Evolutionary conservation across 1,284 basidiomycete genomes (phyloP), one percentile per base, ranked within the genome.

Genomic region (Boletus austroedulis): DNA sequence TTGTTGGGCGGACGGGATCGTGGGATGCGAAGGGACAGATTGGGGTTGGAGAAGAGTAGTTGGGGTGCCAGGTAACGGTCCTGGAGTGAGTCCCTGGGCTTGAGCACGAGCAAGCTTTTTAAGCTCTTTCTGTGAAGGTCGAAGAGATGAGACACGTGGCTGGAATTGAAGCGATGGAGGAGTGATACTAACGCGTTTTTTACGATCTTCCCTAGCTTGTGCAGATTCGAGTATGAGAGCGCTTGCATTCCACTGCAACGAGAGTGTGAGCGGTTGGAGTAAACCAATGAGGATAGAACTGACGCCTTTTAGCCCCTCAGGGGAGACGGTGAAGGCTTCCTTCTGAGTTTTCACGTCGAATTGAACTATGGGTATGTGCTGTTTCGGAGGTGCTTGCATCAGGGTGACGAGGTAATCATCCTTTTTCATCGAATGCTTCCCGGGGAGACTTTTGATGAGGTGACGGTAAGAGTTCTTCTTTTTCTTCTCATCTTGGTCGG

Each of bases 381-480:
- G 86, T 70, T 91, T 91, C 57, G 86, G 85, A 5, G 89, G 87
- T 24, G 80, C 77, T 64, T 82, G 78, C 74, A 90, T 87, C 62
- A 83, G 81, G 3, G 74, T 83, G 44, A 78, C 80, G 52, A 91
- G 73, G 70, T 84, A 89, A 60, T 88, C 85, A 64, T 91, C 89
- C 71, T 88, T 91, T 77, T 89, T 90, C 78, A 82, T 80, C n/a
- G 89, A 89, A 65, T 91, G 89, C 73, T 89, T 90, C 56, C 89
- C 89, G 65, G 89, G 88, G 44, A 89, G 78, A 59, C 81, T 83
- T 76, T 86, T 89, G 67, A 91, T 88, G 60, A 91, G 80, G 70
- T 90, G 85, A 67, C 82, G 88, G 66, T 91, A 91, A 55, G 76
- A 84, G 62, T 89, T 89, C 78, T 86, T 88, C 76, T 82, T 85